A percentile compares a stretch with the other conserved stretches of the same genome.
These are phyloP conservation scores for Piper longum DNA, from an alignment of 164 flowering plant species.

Conservation along the genomic window DNA sequence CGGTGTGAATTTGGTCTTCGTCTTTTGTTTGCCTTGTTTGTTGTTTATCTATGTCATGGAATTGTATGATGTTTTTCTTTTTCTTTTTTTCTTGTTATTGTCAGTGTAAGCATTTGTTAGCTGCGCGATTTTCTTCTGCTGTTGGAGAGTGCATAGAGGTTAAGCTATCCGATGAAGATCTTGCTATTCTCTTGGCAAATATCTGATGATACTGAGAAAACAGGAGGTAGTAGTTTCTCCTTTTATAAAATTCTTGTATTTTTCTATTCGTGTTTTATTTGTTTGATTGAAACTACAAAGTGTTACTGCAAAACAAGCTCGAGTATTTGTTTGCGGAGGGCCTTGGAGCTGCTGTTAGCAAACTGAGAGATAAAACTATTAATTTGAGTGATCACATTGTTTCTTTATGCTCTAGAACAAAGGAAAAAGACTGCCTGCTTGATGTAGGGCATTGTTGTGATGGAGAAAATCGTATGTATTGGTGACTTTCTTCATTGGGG, in stretches of 20 bases:
- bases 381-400: too few relatives aligned
- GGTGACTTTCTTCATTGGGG: too few relatives aligned
- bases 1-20: slow-evolving; percentile 22
- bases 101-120: slow-evolving; percentile 94
- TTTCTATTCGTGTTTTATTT: too few relatives aligned
- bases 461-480: too few relatives aligned
- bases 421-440: too few relatives aligned
- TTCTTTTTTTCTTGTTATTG: neutral
- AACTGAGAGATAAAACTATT: too few relatives aligned
- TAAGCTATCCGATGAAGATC: slow-evolving; percentile 71
- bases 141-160: slow-evolving; percentile 58
- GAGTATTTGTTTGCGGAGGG: too few relatives aligned
- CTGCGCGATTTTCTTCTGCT: slow-evolving; percentile 75
- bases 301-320: too few relatives aligned
- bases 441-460: too few relatives aligned
- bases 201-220: slow-evolving; percentile 22
- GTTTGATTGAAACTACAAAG: too few relatives aligned
- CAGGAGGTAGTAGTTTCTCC: neutral
- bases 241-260: neutral
- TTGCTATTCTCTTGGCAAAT: slow-evolving; percentile 54
- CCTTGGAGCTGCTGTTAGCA: too few relatives aligned
- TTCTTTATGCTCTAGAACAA: too few relatives aligned
- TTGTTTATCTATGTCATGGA: neutral
- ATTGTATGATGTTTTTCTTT: neutral
- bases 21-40: neutral